Evolutionary conservation across 148 eudicot species (phyloP), one percentile per base, ranked within the genome.

Genomic region (Chenopodium berlandieri): DNA sequence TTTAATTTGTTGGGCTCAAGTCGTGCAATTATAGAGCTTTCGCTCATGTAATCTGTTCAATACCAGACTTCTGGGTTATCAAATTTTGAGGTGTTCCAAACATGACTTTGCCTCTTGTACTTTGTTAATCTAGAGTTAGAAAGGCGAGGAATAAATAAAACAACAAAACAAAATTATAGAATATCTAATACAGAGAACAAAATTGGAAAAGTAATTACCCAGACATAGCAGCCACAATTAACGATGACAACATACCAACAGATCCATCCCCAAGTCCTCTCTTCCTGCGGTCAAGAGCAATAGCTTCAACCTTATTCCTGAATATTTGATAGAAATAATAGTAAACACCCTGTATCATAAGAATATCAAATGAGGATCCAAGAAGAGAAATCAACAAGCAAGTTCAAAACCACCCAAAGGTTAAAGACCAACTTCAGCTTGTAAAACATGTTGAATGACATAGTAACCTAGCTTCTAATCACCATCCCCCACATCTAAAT

Each of bases 301-400:
- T 76, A 76, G 86, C 88, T 90, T 90, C 99, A 81, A 97, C 97
- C 87, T 83, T 94, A 85, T 79, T 94, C 92, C 99, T 92, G 83
- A 96, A 92, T 94, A 96, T 91, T 96, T 94, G 98, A 90, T 96
- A 96, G 94, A 96, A 92, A 92, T 96, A 96, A 90, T 96, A 96
- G 87, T 96, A 96, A 88, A 96, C 99, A 91, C 99, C 99, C 99
- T 96, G 99, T 88, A 85, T 48, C 89, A 90, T 87, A 74, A 86
- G 81, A 89, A 83, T 83, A 80, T 75, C 81, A 81, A 73, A 90
- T 85, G 83, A 87, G 88, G 85, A 86, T 82, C 84, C 83, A 85
- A 75, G 84, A 73, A 81, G 82, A 73, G 67, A 80, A 30, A 68
- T 23, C 37, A 64, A 75, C 25, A 73, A 47, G 73, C 32, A 40